These are phyloP conservation scores for Spergularia marina DNA, from an alignment of 148 eudicot genomes.

Conservation along the genomic window DNA sequence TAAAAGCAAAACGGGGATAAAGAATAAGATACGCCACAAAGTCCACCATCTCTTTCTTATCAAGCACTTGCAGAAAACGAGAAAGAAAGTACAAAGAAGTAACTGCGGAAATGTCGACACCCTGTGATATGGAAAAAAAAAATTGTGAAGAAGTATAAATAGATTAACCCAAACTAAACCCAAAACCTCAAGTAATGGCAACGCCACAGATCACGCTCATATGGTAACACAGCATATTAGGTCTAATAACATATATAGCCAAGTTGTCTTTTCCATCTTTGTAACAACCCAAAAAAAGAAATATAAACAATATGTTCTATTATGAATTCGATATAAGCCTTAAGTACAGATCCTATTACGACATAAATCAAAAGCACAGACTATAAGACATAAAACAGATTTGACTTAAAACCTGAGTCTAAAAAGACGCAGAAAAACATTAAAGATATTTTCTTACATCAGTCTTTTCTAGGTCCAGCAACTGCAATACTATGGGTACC, in stretches of 20 bases:
- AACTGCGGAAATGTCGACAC: slow-evolving; percentile 31
- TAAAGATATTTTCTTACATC: slow-evolving; percentile 35
- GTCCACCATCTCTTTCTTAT: slow-evolving; percentile 38
- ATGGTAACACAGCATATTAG: neutral
- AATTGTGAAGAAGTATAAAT: neutral
- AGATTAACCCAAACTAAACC: neutral
- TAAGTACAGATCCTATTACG: neutral
- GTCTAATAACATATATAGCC: neutral
- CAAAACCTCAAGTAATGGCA: neutral
- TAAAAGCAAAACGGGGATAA: slow-evolving; percentile 33
- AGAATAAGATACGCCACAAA: slow-evolving; percentile 49
- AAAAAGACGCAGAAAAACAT: neutral
- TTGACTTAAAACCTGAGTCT: neutral
- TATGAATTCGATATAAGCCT: neutral
- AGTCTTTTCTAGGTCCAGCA: slow-evolving; percentile 34
- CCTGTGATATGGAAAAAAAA: slow-evolving; percentile 33
- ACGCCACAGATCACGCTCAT: neutral
- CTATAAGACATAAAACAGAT: neutral
- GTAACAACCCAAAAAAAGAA: neutral
- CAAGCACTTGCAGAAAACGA: slow-evolving; percentile 50
- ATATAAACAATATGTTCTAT: too few relatives aligned
- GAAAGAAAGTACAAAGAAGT: slow-evolving; percentile 43
- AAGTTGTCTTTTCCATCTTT: neutral
- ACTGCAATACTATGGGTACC: slow-evolving; percentile 42
- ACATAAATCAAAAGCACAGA: slow-evolving; percentile 1